Base-by-base conservation (phyloP, 192 early-diverging fungal species). In the Coemansia sp. region DNA sequence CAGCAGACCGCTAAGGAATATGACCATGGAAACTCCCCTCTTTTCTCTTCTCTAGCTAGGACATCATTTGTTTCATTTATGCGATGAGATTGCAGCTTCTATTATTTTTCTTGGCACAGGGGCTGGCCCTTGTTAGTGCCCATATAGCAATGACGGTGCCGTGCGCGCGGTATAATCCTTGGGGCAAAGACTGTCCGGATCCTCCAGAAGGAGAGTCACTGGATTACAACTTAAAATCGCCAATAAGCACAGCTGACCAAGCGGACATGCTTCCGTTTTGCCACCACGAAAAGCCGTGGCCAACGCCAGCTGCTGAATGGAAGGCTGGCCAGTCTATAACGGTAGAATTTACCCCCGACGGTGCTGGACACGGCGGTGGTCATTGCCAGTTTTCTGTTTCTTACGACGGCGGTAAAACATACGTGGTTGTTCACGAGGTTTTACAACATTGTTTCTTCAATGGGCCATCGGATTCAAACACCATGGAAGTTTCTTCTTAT, bases 341-440 rank as follows among this genome's bases (percentile, higher is more conserved):
- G 1, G 71, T 81, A 0, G 44, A 53, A 6, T 83, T 83, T 46
- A 49, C 58, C 3, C 17, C 66, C 3, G 73, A 65, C 6, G 79
- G 64, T 15, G 73, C 65, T 0, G 63, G 53, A 5, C 81, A 83
- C 51, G 77, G 66, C 8, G 82, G 82, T 10, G 84, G 84, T 8
- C 84, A 85, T 60, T 80, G 79, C 37, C 74, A 84, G 60, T 84
- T 85, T 56, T 71, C 82, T 11, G 46, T 85, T 23, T 82, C 81
- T 31, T 80, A 73, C 45, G 84, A 85, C 43, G 71, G 67, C n/a
- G 80, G 71, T 34, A 59, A 81, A 37, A 78, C 70, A 2, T 81
- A 71, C 51, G 82, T 73, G 14, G 82, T 82, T 2, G 46, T 85
- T 3, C 69, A 80, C 34, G 60, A 77, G 44, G 76, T 76, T 21